Percentiles rank a stretch among this genome's conserved stretches.
Evolutionary conservation across 768 basidiomycete genomes (phyloP).

Genomic region (Antrodiella citrinella): DNA sequence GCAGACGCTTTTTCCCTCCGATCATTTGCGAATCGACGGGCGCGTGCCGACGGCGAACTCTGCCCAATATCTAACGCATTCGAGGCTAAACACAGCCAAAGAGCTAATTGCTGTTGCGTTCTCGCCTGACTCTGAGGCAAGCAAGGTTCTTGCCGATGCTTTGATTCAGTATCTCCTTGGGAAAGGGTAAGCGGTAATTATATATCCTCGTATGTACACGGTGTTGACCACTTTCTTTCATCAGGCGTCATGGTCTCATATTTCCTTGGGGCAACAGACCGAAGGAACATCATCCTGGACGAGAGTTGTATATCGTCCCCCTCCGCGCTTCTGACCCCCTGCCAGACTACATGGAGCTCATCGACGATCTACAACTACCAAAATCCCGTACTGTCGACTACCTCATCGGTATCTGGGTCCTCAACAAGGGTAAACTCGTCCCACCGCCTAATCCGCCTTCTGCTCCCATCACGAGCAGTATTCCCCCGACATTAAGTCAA

Average conservation of each 20-base stretch:
- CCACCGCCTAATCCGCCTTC: constrained; percentile 22
- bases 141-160: constrained; percentile 39
- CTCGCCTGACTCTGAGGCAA: constrained; percentile 40
- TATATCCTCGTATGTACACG: no score
- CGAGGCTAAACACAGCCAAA: constrained; percentile 65
- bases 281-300: constrained; percentile 67
- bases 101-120: constrained; percentile 78
- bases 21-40: constrained; percentile 70
- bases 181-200: constrained; percentile 51
- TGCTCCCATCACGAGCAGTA: constrained; percentile 21
- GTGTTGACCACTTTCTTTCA: no score
- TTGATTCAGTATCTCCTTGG: constrained; percentile 60
- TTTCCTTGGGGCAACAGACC: constrained; percentile 80
- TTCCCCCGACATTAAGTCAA: constrained; percentile 13
- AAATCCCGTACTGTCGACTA: constrained; percentile 54
- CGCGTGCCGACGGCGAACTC: constrained; percentile 76
- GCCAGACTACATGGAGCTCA: constrained; percentile 79
- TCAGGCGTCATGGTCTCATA: constrained; percentile 76
- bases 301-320: constrained; percentile 83
- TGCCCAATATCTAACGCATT: constrained; percentile 69
- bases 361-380: constrained; percentile 70
- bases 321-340: constrained; percentile 55
- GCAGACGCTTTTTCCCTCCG: constrained; percentile 68
- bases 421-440: constrained; percentile 73
- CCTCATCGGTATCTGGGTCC: constrained; percentile 79